Base-by-base conservation (phyloP, 805 yeast species). In the Wickerhamiella siamensis region DNA sequence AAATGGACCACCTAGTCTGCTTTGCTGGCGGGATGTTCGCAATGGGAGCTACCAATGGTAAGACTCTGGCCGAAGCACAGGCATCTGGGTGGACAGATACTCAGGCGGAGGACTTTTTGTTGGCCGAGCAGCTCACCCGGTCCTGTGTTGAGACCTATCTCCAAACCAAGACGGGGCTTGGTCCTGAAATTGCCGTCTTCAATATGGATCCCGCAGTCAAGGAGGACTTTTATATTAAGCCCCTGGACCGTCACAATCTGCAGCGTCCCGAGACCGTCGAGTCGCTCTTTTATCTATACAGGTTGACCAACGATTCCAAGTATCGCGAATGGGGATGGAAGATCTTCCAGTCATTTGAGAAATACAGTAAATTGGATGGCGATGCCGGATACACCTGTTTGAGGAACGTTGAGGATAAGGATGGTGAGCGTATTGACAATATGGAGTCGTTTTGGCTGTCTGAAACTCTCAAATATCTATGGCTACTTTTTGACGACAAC, bases 111-210 rank as follows among this genome's bases (percentile, higher is more conserved):
- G 78, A 72, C 3, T 57, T 54, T 17, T 56, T 63, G 32, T 43
- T 75, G 8, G 52, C 74, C 29, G 65, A 64, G 39, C 55, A 64
- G 18, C 33, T 50, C 15, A 61, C 64, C 8, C 37, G 54, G 52
- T 29, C 62, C 52, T 59, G 69, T 51, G 56, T 66, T 43, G 75
- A 70, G 45, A 52, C 53, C 17, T 43, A 67, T 31, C 44, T 46
- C 3, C 80, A 75, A 50, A 70, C 75, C 4, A 69, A 63, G 5
- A 77, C 94, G 2, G 95, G 95, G 0, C 66, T 87, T 40, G 66
- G 94, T 0, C 95, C 96, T 0, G 96, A 86, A 58, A 83, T 82
- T 57, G 95, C 74, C 6, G 80, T 79, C 1, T 88, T 88, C 69
- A 83, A 83, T 60, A 63, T 69, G 8, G 74, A 74, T 46, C 55